Evolutionary conservation across 2,329 filamentous ascomycete genomes (phyloP), one percentile per base, ranked within the genome.

Genomic region (Claviceps arundinis): DNA sequence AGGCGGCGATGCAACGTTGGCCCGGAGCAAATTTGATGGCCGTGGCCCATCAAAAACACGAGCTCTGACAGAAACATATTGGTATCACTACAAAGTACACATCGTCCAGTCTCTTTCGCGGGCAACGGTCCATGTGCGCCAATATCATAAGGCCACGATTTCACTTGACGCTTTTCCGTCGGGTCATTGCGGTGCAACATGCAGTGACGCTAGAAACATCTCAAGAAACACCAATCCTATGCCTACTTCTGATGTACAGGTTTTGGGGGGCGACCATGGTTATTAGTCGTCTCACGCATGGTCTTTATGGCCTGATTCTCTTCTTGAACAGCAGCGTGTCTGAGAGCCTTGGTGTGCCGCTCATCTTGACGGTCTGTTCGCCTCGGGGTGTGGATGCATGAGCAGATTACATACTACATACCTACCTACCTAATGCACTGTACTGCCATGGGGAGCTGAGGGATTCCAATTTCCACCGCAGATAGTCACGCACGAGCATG

Each of bases 281-380:
- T 37, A 30, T 24, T 37, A 30, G 43, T 44, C 50, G 50, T 47
- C 44, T 50, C 48, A 17, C 38, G 48, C 48, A 49, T 48, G 30
- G 30, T 34, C 30, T 34, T 11, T 34, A 34, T 34, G 30, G 30
- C 30, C 30, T 34, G 30, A 34, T 34, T 34, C 30, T 34, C 30
- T 34, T 34, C 9, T 34, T 34, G 30, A 34, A 11, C 30, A 34
- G 30, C 8, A 34, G 30, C 9, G 9, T 34, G 9, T 34, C 30
- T 34, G 30, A 34, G 30, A 34, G 30, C 30, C 30, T 30, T 30
- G 8, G 26, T 30, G 26, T 30, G 30, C 30, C 30, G 30, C 30
- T 34, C 30, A 34, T 34, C 30, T 34, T 34, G 9, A 34, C 30
- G 30, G 9, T 34, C 30, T 34, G 30, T 34, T 34, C 30, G 30